Percentiles rank a stretch among this genome's conserved stretches.
These are phyloP conservation scores for Vaccinium corymbosum DNA, from an alignment of 148 eudicot genomes.

Conservation along the genomic window DNA sequence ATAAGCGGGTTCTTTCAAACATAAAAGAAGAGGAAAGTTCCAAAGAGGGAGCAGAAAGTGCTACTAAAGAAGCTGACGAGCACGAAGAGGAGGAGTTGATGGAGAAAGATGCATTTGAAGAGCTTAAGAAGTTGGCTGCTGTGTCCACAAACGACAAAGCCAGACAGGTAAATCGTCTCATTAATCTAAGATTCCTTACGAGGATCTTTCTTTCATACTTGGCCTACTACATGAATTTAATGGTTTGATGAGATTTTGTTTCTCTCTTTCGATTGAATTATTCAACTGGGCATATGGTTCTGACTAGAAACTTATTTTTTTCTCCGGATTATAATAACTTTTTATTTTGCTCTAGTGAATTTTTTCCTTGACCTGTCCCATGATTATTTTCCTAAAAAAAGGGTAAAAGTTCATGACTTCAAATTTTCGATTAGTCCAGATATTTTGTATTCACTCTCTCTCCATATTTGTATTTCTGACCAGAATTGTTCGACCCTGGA, in stretches of 20 bases:
- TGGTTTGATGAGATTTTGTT: not conserved
- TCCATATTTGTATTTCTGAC: not conserved
- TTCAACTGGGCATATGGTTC: not conserved
- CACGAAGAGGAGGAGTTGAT: conserved; percentile 59
- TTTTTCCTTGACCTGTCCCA: not conserved
- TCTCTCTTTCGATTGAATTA: not conserved
- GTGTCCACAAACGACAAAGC: conserved; percentile 31
- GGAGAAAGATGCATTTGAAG: conserved; percentile 87
- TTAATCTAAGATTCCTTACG: not conserved
- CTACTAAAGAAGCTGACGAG: conserved; percentile 48
- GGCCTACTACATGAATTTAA: not conserved
- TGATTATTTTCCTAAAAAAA: not conserved
- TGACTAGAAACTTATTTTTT: not conserved
- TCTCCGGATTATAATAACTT: not conserved
- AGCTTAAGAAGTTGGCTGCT: conserved; percentile 80
- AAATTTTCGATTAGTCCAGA: not conserved
- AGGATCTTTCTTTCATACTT: not conserved
- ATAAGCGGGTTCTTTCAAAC: conserved; percentile 75
- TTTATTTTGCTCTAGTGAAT: not conserved
- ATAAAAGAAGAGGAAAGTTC: conserved; percentile 54
- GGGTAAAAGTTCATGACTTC: not conserved
- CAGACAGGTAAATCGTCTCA: conserved; percentile 31
- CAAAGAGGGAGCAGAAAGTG: conserved; percentile 47
- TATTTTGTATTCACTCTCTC: not conserved
- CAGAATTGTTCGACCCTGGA: not conserved